Evolutionary conservation across 176 grass and related monocot genomes (phyloP), one percentile per base, ranked within the genome.

Genomic region (Poa annua): DNA sequence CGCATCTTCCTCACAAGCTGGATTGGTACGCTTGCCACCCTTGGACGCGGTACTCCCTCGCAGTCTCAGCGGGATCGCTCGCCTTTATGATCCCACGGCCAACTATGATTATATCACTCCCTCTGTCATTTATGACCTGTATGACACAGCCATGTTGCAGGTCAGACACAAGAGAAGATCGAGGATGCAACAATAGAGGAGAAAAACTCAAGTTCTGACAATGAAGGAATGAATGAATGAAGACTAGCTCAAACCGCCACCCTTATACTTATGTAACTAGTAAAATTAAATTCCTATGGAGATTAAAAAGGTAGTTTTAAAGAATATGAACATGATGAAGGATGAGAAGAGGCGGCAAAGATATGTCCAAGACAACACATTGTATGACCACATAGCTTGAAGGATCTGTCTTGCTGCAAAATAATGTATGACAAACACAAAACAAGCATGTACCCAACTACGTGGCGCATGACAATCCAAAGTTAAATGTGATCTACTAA

Each of bases 21-120:
- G 74, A 80, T 34, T 76, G 87, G 83, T 98, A 95, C 0, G 93
- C 93, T 26, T 93, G 91, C 96, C 96, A 95, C 68, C 96, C 93
- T 85, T 95, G 89, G 44, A 90, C 15, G 44, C 93, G 84, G 57
- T 90, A 98, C 81, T 96, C 89, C 63, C 87, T 78, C 3, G 96
- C 96, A 0, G 77, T 67, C 88, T 83, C 74, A 10, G 74, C 14
- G 2, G 93, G 89, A 78, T 98, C 66, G 20, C 67, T 86, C 4
- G 93, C 91, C 83, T 96, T 98, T 65, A 90, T 92, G 75, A 98
- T 95, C 34, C 93, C 96, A 7, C 93, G 93, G 0, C 93, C 96
- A 9, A 98, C 91, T 71, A 98, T 95, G 14, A 98, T 88, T 76
- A 98, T 88, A 77, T 98, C 96, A 32, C 91, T 98, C n/a, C 89